These are phyloP conservation scores for Sordaria brevicollis DNA, from an alignment of 495 filamentous ascomycete species.

Conservation along the genomic window DNA sequence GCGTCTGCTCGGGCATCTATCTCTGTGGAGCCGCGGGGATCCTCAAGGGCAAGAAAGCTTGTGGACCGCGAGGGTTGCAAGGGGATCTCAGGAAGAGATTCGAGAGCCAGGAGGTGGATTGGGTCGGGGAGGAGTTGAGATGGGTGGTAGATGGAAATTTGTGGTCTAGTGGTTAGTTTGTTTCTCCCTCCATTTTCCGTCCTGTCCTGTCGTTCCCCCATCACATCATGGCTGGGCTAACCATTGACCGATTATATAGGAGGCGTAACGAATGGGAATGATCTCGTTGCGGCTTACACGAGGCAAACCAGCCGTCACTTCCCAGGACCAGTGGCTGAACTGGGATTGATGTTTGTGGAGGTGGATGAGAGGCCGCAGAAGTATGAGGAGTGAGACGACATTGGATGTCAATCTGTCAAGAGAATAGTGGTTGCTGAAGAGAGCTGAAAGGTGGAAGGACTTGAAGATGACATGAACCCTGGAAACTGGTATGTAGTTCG, in stretches of 20 bases:
- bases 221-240: not conserved
- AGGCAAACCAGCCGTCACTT: constrained; percentile 32
- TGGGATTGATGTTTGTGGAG: constrained; percentile 39
- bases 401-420: no score
- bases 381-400: constrained; percentile 31
- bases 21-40: constrained; percentile 41
- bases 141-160: constrained; percentile 49
- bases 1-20: constrained; percentile 45
- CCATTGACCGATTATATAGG: not conserved
- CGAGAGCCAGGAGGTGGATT: constrained; percentile 25
- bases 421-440: no score
- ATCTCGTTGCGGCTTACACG: constrained; percentile 47
- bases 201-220: not conserved
- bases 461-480: no score
- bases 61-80: constrained; percentile 43
- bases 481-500: no score
- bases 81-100: constrained; percentile 31
- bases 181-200: not conserved
- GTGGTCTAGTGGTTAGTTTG: constrained; percentile 49
- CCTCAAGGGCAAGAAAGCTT: constrained; percentile 34
- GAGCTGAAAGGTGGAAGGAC: no score
- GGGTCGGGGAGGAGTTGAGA: constrained; percentile 37
- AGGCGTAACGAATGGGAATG: constrained; percentile 50
- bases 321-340: constrained; percentile 35
- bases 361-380: constrained; percentile 35